Base-by-base conservation (phyloP, 768 basidiomycete genomes). In the Phylloporus sp. region DNA sequence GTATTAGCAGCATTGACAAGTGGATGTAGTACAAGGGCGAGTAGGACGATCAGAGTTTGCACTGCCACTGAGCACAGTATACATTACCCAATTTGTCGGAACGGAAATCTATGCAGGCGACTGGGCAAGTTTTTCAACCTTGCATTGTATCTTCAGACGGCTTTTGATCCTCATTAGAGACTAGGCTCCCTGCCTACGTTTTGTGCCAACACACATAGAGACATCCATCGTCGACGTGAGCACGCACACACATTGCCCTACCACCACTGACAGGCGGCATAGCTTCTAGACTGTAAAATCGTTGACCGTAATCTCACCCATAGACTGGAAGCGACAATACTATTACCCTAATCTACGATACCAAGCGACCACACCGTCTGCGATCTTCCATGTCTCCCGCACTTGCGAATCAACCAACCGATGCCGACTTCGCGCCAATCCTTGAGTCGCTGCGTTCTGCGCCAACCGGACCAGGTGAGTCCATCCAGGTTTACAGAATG, bases 401-500 rank as follows among this genome's bases (percentile, higher is more conserved):
- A 53, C 68, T 75, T 49, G 75, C 74, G 68, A 67, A 71, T 55
- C 65, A 72, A 61, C 48, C 71, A 53, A 59, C 71, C 38, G 59
- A 68, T 35, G 67, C 68, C 32, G 68, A 72, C 24, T 77, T 83
- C 48, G 57, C 70, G 23, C 65, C 73, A 8, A 56, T 67, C 22
- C 45, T 69, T 20, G 75, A 80, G 28, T 71, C 75, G 29, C 66
- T 82, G 41, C 73, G 72, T 49, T 64, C 71, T 14, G 82, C 82
- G 20, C 80, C 82, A 42, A 82, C 82, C 20, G 81, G 75, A 32
- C 79, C 79, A 56, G 81, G 83, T 76, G 44, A 44, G 68, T 58
- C 31, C 31, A 31, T 41, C 38, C 21, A 26, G 9, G 42, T 8
- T n/a, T 35, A 36, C 47, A 48, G 40, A 33, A 18, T 20, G 21